Percentiles rank a stretch among this genome's conserved stretches.
phyloP scores from a whole-genome alignment of 2,329 filamentous ascomycete species.

The Endoconidiophora laricicola region DNA sequence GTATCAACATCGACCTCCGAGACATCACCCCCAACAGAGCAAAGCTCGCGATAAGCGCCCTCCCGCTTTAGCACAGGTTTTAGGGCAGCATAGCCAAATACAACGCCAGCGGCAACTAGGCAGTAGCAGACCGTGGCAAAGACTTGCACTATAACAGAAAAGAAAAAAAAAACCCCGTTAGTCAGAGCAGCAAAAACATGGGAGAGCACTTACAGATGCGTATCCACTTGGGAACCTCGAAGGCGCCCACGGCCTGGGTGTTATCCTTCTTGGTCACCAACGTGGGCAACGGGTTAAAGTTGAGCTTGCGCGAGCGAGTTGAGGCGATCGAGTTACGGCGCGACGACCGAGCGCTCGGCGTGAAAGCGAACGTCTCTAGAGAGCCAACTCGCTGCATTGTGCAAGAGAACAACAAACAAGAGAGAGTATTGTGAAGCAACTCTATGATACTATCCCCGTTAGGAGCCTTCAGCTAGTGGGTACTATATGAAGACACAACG shows the following conservation, averaged over 20 bases:
- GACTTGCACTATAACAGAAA: constrained; percentile 21
- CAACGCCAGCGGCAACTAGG: constrained; percentile 40
- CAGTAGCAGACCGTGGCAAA: constrained; percentile 24
- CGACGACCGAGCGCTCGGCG: constrained; percentile 21
- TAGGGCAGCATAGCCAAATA: constrained; percentile 73
- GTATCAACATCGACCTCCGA: constrained; percentile 19
- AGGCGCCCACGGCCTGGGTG: constrained; percentile 33
- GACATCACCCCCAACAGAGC: constrained; percentile 21
- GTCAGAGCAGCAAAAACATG: neutral
- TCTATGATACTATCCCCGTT: no score
- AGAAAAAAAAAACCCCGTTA: neutral
- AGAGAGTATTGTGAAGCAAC: no score
- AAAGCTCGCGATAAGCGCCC: constrained; percentile 52
- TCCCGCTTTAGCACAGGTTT: constrained; percentile 65
- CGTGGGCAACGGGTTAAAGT: constrained; percentile 36
- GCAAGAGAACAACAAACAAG: neutral
- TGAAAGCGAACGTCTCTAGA: constrained; percentile 33
- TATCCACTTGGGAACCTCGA: constrained; percentile 38
- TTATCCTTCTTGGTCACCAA: constrained; percentile 23
- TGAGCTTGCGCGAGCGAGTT: constrained; percentile 30
- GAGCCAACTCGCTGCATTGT: constrained; percentile 32
- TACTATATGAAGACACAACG: no score
- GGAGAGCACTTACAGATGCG: constrained; percentile 27
- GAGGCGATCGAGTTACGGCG: constrained; percentile 30
- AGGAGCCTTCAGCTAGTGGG: no score